Conservation (phyloP, 139 green algal species). For the Volvox reticuliferus region DNA sequence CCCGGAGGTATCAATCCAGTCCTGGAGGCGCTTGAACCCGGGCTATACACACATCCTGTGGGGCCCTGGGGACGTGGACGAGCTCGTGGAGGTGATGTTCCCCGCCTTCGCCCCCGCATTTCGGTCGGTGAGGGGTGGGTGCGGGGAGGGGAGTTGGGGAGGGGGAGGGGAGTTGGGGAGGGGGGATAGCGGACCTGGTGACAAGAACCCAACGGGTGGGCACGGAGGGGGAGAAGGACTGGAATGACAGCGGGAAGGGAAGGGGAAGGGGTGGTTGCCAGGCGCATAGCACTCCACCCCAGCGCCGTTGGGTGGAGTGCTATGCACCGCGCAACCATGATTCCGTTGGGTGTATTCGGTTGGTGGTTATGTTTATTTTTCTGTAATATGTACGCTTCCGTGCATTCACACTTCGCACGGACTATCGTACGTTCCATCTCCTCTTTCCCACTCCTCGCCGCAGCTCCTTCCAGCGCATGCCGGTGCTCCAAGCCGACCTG, state of each 20-base stretch:
- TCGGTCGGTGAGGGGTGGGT: neutral
- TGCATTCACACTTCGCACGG: too few species aligned
- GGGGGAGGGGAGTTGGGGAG: neutral
- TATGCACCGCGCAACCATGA: neutral
- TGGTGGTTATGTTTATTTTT: too few species aligned
- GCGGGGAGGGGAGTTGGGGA: neutral
- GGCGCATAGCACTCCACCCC: neutral
- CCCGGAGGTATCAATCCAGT: neutral
- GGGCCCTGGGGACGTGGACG: conserved; percentile 18
- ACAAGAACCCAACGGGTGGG: too few species aligned
- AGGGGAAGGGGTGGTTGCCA: neutral
- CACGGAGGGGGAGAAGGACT: neutral
- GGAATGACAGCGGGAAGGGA: neutral
- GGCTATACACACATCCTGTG: conserved; percentile 45
- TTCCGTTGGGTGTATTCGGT: too few species aligned
- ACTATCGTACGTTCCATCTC: too few species aligned
- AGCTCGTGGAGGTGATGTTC: conserved; percentile 33
- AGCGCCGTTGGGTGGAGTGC: neutral
- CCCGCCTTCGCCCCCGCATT: conserved; percentile 21
- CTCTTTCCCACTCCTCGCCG: too few species aligned
- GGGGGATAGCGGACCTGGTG: neutral
- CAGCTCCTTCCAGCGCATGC: conserved; percentile 21
- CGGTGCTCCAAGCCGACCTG: conserved; percentile 40
- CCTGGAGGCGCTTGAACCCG: conserved; percentile 8
- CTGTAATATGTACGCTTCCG: too few species aligned